Conservation (phyloP, 2,329 filamentous ascomycete genomes). For the Phialophora expanda region DNA sequence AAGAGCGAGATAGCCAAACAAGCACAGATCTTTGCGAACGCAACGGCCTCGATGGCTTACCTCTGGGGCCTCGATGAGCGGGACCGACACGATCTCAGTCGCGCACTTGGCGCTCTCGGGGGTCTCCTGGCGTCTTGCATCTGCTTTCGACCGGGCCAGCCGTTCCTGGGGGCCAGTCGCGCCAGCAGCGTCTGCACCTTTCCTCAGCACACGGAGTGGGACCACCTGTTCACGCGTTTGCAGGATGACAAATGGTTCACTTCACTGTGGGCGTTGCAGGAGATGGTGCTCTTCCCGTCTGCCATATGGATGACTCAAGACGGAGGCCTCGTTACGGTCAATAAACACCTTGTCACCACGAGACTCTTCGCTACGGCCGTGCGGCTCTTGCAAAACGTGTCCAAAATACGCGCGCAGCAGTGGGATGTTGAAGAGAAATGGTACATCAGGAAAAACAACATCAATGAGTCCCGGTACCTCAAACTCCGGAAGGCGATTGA, state of each 20-base stretch:
- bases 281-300: background rate
- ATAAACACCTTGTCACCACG: background rate
- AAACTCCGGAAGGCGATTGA: conserved; percentile 1
- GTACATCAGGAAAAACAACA: background rate
- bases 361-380: background rate
- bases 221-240: background rate
- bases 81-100: background rate
- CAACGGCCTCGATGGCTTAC: background rate
- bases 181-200: background rate
- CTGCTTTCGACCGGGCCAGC: conserved; percentile 1
- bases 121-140: conserved; percentile 4
- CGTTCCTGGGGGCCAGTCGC: conserved; percentile 2
- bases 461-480: background rate
- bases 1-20: conserved; percentile 4
- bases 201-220: background rate
- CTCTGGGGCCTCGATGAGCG: conserved; percentile 5
- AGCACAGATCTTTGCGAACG: conserved; percentile 4
- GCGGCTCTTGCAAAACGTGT: background rate
- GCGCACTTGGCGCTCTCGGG: background rate
- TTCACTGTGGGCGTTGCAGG: conserved; percentile 1
- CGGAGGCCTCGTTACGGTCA: background rate
- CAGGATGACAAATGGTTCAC: conserved; percentile 8
- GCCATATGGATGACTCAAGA: conserved; percentile 7
- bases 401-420: background rate
- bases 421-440: background rate